phyloP scores from a whole-genome alignment of 345 rosid species.

The Streptanthus diversifolius region DNA sequence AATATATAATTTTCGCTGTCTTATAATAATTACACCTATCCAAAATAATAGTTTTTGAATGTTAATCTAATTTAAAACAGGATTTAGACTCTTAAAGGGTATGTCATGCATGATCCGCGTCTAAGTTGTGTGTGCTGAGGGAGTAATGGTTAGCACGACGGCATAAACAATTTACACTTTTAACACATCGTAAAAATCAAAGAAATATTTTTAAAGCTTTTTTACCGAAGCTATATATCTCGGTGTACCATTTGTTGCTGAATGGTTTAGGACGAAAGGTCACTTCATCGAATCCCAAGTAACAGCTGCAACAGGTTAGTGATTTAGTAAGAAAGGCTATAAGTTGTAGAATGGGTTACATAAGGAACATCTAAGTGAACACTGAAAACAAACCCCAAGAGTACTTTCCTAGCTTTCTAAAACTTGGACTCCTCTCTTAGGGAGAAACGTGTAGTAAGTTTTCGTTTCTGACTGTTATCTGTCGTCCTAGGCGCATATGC shows the following conservation, averaged over 20 bases:
- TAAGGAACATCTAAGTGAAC: not conserved
- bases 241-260: conserved; percentile 91
- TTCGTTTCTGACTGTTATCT: not conserved
- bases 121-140: not conserved
- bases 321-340: conserved; percentile 55
- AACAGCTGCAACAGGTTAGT: conserved; percentile 94
- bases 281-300: conserved; percentile 94
- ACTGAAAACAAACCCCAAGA: conserved; percentile 6
- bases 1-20: not conserved
- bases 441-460: not conserved
- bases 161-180: not conserved
- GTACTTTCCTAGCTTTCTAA: not conserved
- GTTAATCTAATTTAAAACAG: not conserved
- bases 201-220: too few species aligned
- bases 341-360: not conserved
- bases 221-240: conserved; percentile 70
- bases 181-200: not conserved
- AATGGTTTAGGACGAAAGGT: conserved; percentile 97
- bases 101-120: not conserved
- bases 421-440: conserved; percentile 9
- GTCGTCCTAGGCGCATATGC: conserved; percentile 79
- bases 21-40: not conserved
- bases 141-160: not conserved
- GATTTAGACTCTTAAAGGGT: not conserved
- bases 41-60: not conserved